A percentile compares a stretch with the other conserved stretches of the same genome.
Evolutionary conservation across 2,329 filamentous ascomycete species (phyloP).

Genomic region (Gaeumannomyces tritici): DNA sequence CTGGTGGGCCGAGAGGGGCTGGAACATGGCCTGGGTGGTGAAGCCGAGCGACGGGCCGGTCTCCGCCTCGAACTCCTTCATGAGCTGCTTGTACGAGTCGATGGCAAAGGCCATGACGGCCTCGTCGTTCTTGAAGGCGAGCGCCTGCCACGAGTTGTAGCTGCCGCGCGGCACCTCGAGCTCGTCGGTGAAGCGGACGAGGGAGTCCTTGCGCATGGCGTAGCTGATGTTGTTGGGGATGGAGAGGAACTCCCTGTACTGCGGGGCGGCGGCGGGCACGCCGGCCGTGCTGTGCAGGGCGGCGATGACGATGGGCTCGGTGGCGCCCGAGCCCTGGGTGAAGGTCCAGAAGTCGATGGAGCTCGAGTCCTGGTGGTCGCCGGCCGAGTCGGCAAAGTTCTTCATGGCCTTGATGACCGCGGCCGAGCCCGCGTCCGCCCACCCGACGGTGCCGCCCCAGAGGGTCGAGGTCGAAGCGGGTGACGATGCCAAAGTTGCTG

Average conservation of each 20-base stretch:
- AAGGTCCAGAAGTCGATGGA: constrained; percentile 11
- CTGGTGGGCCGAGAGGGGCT: constrained; percentile 11
- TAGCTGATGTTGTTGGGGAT: constrained; percentile 11
- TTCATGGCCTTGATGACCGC: constrained; percentile 8
- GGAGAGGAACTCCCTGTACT: constrained; percentile 11
- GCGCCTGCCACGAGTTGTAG: constrained; percentile 24
- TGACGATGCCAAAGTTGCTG: constrained; percentile 30
- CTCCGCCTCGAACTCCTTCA: constrained; percentile 5
- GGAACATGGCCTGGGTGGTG: constrained; percentile 15
- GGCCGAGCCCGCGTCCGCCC: background rate
- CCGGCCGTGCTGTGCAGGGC: constrained; percentile 9
- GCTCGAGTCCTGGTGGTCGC: constrained; percentile 10
- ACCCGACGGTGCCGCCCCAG: constrained; percentile 15
- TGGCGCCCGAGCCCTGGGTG: constrained; percentile 7
- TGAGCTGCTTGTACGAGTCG: constrained; percentile 14
- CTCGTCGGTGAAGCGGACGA: constrained; percentile 12
- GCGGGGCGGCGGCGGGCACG: constrained; percentile 9
- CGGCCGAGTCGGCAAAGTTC: constrained; percentile 9
- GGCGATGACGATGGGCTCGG: constrained; percentile 8
- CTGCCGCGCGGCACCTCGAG: constrained; percentile 6
- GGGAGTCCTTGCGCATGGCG: constrained; percentile 9
- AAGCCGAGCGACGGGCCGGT: constrained; percentile 13
- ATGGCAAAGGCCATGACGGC: constrained; percentile 22
- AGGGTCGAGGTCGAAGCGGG: constrained; percentile 13
- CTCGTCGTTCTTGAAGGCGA: constrained; percentile 24